phyloP scores from a whole-genome alignment of 2,329 filamentous ascomycete species.

The Colletotrichum gloeosporioides region DNA sequence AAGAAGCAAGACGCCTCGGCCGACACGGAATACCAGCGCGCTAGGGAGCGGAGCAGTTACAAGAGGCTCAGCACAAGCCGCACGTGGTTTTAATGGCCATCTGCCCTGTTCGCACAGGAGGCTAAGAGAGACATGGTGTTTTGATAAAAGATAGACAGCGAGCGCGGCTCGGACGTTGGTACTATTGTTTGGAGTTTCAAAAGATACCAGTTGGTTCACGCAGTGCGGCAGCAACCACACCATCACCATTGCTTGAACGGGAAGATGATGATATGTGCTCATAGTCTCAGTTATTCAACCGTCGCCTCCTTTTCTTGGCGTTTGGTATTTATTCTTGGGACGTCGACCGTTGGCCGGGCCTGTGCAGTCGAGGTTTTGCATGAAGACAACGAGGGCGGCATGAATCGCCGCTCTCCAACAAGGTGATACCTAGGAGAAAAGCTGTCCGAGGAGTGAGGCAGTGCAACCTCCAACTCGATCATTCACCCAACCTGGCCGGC shows the following conservation, averaged over 20 bases:
- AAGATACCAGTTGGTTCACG: not conserved
- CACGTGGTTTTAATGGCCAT: constrained; percentile 45
- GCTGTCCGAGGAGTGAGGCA: constrained; percentile 6
- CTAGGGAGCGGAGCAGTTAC: constrained; percentile 26
- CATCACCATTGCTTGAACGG: not conserved
- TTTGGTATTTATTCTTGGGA: not conserved
- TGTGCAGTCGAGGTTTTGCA: not conserved
- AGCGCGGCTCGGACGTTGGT: not conserved
- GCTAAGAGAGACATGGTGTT: not conserved
- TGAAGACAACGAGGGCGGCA: not conserved
- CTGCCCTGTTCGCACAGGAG: not conserved
- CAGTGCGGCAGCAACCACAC: not conserved
- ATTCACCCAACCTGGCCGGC: not conserved
- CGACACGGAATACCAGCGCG: not conserved
- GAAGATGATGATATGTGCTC: not conserved
- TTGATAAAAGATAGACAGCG: not conserved
- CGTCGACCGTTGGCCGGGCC: not conserved
- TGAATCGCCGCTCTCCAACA: not conserved
- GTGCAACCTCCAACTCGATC: not conserved
- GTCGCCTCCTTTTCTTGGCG: constrained; percentile 8
- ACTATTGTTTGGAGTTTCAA: not conserved
- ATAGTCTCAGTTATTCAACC: not conserved
- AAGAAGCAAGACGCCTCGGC: constrained; percentile 12
- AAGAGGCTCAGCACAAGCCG: constrained; percentile 27
- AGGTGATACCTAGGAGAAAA: not conserved